Base-by-base conservation (phyloP, 352 stramenopile genomes). In the Hyaloperonospora brassicae region DNA sequence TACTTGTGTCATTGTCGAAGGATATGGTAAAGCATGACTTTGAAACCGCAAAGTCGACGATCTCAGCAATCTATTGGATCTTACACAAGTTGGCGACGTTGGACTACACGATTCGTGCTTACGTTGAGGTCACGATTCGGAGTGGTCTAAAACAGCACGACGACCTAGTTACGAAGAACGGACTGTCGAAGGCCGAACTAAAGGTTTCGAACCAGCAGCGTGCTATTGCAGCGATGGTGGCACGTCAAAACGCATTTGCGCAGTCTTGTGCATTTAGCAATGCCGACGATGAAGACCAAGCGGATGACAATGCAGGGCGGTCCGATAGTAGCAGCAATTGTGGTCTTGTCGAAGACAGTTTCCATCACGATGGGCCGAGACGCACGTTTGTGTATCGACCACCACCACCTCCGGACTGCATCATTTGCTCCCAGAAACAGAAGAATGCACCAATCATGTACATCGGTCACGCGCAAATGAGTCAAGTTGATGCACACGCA, bases 351-450 rank as follows among this genome's bases (percentile, higher is more conserved):
- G 40, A 31, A 6, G 40, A 68, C 12, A 56, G 71, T 38, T 23
- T 40, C 14, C 52, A 54, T 47, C 48, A 61, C 21, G 61, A 59
- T 12, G 17, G 57, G 2, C 57, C 57, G 34, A 50, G 54, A 11
- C 41, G 67, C 17, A 75, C 73, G 6, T 73, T 88, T 39, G 76
- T 90, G 7, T 90, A 87, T 39, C 69, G 72, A 0, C 76, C 79
- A 12, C 79, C 79, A 6, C 70, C 76, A 3, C 67, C 79, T 7
- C 83, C 83, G 13, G 79, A 91, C 47, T 91, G 81, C 48, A 91
- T 91, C 57, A 91, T 93, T 50, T 93, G 83, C 30, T 81, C 83
- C 14, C 83, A 91, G 46, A 86, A 87, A 57, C 85, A 91, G 68
- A 86, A 81, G 54, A 66, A 83, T 47, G 79, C 89, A 31, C 77